Base-by-base conservation (phyloP, 2,329 filamentous ascomycete species). In the Colletotrichum lentis region DNA sequence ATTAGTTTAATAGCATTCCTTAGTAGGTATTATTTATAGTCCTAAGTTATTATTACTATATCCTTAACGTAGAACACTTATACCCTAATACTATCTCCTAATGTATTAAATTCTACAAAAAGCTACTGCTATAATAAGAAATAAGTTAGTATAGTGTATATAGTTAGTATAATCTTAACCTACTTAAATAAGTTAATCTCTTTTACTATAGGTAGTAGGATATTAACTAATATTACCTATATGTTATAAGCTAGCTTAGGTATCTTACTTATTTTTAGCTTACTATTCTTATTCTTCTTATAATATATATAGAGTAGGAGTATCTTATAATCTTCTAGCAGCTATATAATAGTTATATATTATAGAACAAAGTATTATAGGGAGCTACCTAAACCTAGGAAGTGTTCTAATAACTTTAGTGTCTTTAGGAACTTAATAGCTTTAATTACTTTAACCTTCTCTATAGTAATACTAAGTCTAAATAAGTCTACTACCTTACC, bases 1-100 rank as follows among this genome's bases (percentile, higher is more conserved):
- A 49, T 49, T 16, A 16, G 22, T 10, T 49, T 27, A 18, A 49
- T 49, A 49, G 46, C 1, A 2, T 49, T 49, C 5, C 16, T 16
- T 49, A 27, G 12, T 2, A 4, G 22, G 22, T 49, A 49, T 8
- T 16, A 7, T 4, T 49, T 27, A 1, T 27, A 16, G 5, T 49
- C 12, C 11, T 49, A 49, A 0, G 12, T 49, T 1, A 5, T 18
- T 7, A 49, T 0, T 7, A 1, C 16, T 16, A 2, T 2, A 0
- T 49, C 12, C 5, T 49, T 49, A 27, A 49, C 4, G 4, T 49
- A 27, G 5, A 49, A 49, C 1, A 49, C 46, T 3, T 49, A 27
- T 8, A 49, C 22, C 12, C n/a, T 18, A 18, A 49, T 49, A 12
- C 46, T 27, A 8, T 49, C 1, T 16, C 3, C n/a, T n/a, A n/a